Evolutionary conservation across 345 rosid genomes (phyloP).

Genomic region (Dipteronia dyeriana): DNA sequence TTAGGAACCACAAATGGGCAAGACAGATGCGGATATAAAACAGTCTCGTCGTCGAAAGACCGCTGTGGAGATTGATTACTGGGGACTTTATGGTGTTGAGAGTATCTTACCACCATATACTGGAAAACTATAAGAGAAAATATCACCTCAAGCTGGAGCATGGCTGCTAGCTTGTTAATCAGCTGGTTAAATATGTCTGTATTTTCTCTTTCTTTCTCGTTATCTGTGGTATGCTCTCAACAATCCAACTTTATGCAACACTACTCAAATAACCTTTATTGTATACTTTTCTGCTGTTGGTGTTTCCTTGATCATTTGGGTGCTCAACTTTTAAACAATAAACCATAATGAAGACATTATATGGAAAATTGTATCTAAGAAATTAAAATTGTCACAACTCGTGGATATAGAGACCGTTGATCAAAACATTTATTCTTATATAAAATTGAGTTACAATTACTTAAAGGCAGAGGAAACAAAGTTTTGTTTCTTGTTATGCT

Average conservation of each 20-base stretch:
- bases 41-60: background rate
- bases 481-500: conserved; percentile 3
- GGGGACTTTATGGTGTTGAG: background rate
- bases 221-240: background rate
- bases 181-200: no score
- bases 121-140: no score
- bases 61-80: background rate
- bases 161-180: background rate
- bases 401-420: background rate
- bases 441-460: background rate
- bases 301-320: no score
- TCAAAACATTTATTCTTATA: background rate
- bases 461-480: background rate
- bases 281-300: no score
- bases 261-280: no score
- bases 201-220: background rate
- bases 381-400: no score
- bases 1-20: background rate
- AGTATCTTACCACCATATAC: background rate
- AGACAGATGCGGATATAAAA: background rate
- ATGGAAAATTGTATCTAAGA: no score
- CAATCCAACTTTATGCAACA: no score
- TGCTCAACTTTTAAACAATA: no score
- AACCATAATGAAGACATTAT: no score
- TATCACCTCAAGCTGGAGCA: background rate